A percentile compares a stretch with the other conserved stretches of the same genome.
phyloP scores from a whole-genome alignment of 1,284 basidiomycete genomes.

The Ceratobasidium sp. region DNA sequence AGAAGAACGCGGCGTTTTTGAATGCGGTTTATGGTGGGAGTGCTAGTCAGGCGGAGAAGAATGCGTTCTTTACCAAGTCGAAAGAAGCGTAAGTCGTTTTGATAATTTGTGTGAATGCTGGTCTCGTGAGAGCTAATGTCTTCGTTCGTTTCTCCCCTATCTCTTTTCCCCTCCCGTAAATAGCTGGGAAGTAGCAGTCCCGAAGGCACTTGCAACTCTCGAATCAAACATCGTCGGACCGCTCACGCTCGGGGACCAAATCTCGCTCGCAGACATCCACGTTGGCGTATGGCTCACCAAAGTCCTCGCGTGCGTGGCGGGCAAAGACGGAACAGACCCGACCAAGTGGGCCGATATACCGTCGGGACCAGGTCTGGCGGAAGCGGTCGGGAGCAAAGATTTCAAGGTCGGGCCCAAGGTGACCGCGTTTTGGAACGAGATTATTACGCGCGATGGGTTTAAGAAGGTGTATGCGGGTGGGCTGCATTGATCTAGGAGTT shows the following conservation, averaged over 20 bases:
- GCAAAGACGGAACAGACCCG: constrained; percentile 57
- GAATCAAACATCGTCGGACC: constrained; percentile 51
- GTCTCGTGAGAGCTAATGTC: background rate
- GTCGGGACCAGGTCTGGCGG: constrained; percentile 4
- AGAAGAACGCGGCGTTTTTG: constrained; percentile 55
- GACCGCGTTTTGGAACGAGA: constrained; percentile 57
- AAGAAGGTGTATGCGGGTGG: constrained; percentile 53
- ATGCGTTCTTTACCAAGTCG: constrained; percentile 58
- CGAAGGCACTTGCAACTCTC: constrained; percentile 56
- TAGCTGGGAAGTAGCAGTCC: constrained; percentile 46
- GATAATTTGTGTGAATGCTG: background rate
- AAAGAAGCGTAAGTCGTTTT: constrained; percentile 50
- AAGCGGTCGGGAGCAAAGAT: constrained; percentile 3
- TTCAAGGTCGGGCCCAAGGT: constrained; percentile 56
- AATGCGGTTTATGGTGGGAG: constrained; percentile 56
- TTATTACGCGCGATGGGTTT: constrained; percentile 59
- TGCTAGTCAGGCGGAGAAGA: constrained; percentile 35
- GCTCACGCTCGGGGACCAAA: constrained; percentile 66
- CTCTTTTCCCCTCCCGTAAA: background rate
- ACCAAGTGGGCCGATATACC: constrained; percentile 54
- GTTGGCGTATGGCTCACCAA: constrained; percentile 81
- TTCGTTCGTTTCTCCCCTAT: too few relatives aligned
- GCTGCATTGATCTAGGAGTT: constrained; percentile 25
- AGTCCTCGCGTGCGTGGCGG: constrained; percentile 71
- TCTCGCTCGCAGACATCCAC: constrained; percentile 85